Conservation (phyloP, 2,329 filamentous ascomycete genomes). For the Trichoderma cornu-damae region DNA sequence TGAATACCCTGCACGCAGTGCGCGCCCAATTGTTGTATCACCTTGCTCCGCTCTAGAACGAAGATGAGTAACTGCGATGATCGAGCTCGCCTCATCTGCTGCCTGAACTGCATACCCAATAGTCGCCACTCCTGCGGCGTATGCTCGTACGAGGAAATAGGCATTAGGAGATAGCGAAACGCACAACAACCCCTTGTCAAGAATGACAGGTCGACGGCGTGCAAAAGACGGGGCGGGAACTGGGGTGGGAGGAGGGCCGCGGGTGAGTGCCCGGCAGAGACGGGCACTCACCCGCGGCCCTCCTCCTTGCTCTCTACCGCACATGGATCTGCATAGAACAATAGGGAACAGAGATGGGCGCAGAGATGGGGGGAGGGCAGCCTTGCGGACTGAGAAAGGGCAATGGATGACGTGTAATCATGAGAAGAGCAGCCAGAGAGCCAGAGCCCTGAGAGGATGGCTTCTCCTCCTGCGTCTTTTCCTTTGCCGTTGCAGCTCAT, state of each 20-base stretch:
- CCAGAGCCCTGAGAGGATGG: neutral
- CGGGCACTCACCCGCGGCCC: too few species aligned
- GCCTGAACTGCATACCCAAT: neutral
- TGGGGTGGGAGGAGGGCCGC: neutral
- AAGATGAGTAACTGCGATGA: neutral
- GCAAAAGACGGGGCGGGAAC: slow-evolving; percentile 3
- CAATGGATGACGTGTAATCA: neutral
- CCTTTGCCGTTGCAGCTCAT: neutral
- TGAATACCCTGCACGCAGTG: neutral
- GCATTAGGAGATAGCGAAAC: neutral
- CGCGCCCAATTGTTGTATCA: neutral
- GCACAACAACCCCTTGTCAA: neutral
- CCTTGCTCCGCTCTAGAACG: neutral
- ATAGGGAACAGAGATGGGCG: neutral
- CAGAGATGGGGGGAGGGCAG: too few species aligned
- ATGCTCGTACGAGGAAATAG: neutral
- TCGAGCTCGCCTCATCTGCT: neutral
- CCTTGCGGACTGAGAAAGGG: neutral
- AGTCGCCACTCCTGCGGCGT: neutral
- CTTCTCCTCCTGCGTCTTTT: too few species aligned
- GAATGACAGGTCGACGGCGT: neutral
- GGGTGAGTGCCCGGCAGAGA: slow-evolving; percentile 6
- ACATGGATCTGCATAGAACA: slow-evolving; percentile 6
- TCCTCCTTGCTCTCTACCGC: neutral
- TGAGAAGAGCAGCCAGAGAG: neutral